Base-by-base conservation (phyloP, 2,329 filamentous ascomycete genomes). In the Aspergillus cejpii region DNA sequence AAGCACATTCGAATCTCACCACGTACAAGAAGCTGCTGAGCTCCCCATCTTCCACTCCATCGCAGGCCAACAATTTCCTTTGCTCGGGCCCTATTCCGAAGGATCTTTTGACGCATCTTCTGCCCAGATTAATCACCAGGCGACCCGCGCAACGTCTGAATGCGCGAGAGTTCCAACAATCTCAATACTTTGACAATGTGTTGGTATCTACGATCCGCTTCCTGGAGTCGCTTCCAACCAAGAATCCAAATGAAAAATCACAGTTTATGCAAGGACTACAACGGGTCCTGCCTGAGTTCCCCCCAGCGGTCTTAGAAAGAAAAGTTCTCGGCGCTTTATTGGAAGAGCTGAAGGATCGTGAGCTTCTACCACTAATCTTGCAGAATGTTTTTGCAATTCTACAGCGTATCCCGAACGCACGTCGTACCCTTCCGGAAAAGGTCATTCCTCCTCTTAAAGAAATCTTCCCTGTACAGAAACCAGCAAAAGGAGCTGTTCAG, bases 161-260 rank as follows among this genome's bases (percentile, higher is more conserved):
- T 20, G 89, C 91, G 3, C 81, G 80, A 43, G 91, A 95, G 57
- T 97, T 98, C 56, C 92, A 98, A 62, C 81, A 96, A 65, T 94
- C 89, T 59, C 83, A 87, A 54, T 98, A 94, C 63, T 98, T 98
- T 63, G 89, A 98, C 68, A 98, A 97, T 59, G 87, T 97, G 37
- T 75, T 98, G 3, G 88, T 98, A 17, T 95, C 90, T 0, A 96
- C 92, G 0, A 95, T 98, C 50, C 86, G 92, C 10, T 98, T 98
- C 61, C 73, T 98, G 20, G 92, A 98, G 57, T 79, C 83, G 0
- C 80, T 98, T 47, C 91, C 92, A 0, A 87, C 87, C 26, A 98
- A 98, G 70, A 95, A 89, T 1, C 78, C 87, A 0, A 86, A 81
- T 50, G 92, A 98, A 61, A 98, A 98, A 64, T 78, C 84, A 5